Base-by-base conservation (phyloP, 768 basidiomycete species). In the Leccinum subtestaceum region DNA sequence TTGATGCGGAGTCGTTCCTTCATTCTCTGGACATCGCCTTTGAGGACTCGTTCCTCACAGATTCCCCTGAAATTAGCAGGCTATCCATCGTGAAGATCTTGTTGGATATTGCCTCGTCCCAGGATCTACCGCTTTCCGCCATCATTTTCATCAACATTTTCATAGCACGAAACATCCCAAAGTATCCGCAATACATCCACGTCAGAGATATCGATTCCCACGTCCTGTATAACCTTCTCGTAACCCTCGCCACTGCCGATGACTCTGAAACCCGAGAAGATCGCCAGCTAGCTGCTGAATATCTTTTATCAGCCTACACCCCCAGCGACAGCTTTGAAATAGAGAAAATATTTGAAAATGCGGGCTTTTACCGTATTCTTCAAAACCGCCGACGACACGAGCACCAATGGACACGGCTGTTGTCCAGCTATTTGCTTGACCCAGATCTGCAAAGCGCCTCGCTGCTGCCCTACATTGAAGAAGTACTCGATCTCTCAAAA, bases 21-120 rank as follows among this genome's bases (percentile, higher is more conserved):
- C 94, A 99, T 70, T 86, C 91, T 2, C 79, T 99, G 60, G 97
- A 99, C 72, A 86, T 95, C 59, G 94, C 92, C 1, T 96, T 98
- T 64, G 97, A 99, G 72, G 95, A 98, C 64, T 73, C 87, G 2
- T 96, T 89, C 75, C 83, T 98, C 32, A 94, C 95, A 70, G 83
- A 88, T 46, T 77, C 81, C 4, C 80, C 78, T 52, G 76, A 78
- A 27, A 80, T 89, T 54, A 90, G 81, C 63, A 89, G 96, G 36
- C 85, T 95, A 43, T 80, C 89, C 58, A 86, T 98, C 63, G 78
- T 95, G 67, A 88, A 88, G 65, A 87, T 93, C 56, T 77, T 98
- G 36, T 80, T 95, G 57, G 94, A 98, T 67, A 86, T 95, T 36
- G 64, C 88, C 6, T 77, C 84, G 5, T 70, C 76, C 53, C 75